A percentile compares a stretch with the other conserved stretches of the same genome.
phyloP scores from a whole-genome alignment of 768 basidiomycete genomes.

The Tubosaeta brunneosetosa region DNA sequence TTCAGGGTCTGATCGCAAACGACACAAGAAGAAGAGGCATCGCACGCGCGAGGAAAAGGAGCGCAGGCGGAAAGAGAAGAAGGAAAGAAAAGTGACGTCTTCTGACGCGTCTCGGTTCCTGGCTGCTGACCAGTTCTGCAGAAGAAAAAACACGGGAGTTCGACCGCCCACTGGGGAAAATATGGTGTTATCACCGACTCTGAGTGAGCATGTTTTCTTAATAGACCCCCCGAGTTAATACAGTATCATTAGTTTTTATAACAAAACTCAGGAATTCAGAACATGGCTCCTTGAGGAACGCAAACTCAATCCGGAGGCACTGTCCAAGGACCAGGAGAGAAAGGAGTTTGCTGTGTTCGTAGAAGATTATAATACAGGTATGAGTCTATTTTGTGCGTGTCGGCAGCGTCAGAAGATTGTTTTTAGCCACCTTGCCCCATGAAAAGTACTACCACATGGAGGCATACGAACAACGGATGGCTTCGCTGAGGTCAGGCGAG shows the following conservation, averaged over 20 bases:
- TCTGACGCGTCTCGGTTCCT: neutral
- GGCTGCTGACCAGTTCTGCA: constrained; percentile 32
- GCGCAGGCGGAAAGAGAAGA: constrained; percentile 60
- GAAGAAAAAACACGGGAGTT: constrained; percentile 51
- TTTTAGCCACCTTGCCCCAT: constrained; percentile 80
- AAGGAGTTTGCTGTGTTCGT: constrained; percentile 82
- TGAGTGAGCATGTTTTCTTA: constrained; percentile 52
- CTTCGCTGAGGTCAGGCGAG: constrained; percentile 78
- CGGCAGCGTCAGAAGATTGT: neutral
- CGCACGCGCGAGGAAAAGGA: constrained; percentile 45
- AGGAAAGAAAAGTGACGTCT: constrained; percentile 58
- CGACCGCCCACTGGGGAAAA: constrained; percentile 76
- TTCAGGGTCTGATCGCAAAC: constrained; percentile 31
- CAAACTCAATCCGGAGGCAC: constrained; percentile 83
- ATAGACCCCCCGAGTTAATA: constrained; percentile 11
- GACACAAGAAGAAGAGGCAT: constrained; percentile 43
- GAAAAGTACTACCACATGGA: constrained; percentile 95
- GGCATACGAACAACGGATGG: constrained; percentile 80
- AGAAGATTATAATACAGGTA: constrained; percentile 82
- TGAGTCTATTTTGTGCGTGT: constrained; percentile 9
- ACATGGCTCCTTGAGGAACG: constrained; percentile 93
- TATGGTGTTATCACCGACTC: constrained; percentile 81
- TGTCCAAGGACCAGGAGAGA: constrained; percentile 78
- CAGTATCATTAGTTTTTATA: constrained; percentile 57
- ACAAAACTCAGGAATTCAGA: constrained; percentile 81